These are phyloP conservation scores for Xenoacremonium recifei DNA, from an alignment of 2,329 filamentous ascomycete genomes.

Conservation along the genomic window DNA sequence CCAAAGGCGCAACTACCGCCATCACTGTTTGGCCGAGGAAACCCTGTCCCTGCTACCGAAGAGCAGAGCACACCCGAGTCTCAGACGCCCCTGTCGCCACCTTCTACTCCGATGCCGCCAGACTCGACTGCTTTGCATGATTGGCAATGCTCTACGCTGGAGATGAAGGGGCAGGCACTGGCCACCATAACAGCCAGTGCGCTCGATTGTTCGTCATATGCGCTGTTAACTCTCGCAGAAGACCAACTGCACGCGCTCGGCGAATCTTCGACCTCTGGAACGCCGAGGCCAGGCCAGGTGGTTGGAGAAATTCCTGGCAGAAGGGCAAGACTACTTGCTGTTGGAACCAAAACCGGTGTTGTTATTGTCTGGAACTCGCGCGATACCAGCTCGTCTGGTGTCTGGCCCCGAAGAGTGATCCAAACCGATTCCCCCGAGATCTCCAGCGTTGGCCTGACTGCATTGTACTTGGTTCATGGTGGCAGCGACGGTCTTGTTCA, in stretches of 20 bases:
- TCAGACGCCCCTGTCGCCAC: slow-evolving; percentile 19
- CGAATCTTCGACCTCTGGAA: not conserved
- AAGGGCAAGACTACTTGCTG: slow-evolving; percentile 74
- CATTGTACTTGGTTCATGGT: slow-evolving; percentile 86
- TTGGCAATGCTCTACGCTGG: slow-evolving; percentile 28
- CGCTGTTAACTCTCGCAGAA: slow-evolving; percentile 70
- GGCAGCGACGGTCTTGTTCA: slow-evolving; percentile 94
- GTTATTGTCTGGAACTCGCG: slow-evolving; percentile 85
- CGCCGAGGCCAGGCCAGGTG: not conserved
- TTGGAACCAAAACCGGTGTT: slow-evolving; percentile 77
- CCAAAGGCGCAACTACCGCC: slow-evolving; percentile 8
- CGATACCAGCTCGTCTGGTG: slow-evolving; percentile 38
- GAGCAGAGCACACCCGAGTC: slow-evolving; percentile 12
- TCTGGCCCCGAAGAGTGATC: slow-evolving; percentile 76
- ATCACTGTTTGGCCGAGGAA: slow-evolving; percentile 31
- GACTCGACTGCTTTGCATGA: slow-evolving; percentile 24
- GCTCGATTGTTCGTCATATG: slow-evolving; percentile 72
- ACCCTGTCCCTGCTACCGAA: slow-evolving; percentile 1
- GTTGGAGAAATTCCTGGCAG: slow-evolving; percentile 78
- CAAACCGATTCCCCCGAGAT: slow-evolving; percentile 89
- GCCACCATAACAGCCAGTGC: slow-evolving; percentile 67
- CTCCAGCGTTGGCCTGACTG: slow-evolving; percentile 77
- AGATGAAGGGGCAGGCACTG: slow-evolving; percentile 57
- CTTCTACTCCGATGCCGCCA: slow-evolving; percentile 21
- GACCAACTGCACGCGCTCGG: slow-evolving; percentile 59